These are phyloP conservation scores for Rhinocladiella similis DNA, from an alignment of 2,329 filamentous ascomycete genomes.

Conservation along the genomic window DNA sequence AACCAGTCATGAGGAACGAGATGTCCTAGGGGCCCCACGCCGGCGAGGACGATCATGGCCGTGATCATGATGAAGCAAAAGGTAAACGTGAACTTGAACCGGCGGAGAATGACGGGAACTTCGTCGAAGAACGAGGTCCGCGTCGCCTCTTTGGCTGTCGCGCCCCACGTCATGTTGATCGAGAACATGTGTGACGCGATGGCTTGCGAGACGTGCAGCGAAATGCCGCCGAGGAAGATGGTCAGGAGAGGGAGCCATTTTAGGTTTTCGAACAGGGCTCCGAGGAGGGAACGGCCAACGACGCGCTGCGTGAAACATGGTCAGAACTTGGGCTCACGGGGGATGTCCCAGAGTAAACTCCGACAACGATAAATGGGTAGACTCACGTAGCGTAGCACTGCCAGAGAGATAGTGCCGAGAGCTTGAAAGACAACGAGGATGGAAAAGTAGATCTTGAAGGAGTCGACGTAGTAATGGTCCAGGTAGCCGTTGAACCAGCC, in stretches of 20 bases:
- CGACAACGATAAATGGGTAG: too few relatives aligned
- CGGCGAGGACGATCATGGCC: constrained; percentile 32
- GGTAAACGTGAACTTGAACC: constrained; percentile 70
- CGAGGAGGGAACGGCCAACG: constrained; percentile 53
- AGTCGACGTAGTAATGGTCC: constrained; percentile 67
- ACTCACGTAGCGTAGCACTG: constrained; percentile 57
- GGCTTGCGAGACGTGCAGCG: constrained; percentile 70
- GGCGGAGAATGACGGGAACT: constrained; percentile 73
- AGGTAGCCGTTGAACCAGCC: constrained; percentile 69
- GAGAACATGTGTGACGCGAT: constrained; percentile 79
- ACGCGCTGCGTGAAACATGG: constrained; percentile 41
- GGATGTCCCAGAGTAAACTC: too few relatives aligned
- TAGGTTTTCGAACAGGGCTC: constrained; percentile 56
- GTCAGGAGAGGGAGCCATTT: constrained; percentile 64
- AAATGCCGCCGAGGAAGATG: constrained; percentile 77
- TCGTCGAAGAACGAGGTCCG: constrained; percentile 83
- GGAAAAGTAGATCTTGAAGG: constrained; percentile 62
- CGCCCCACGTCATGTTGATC: constrained; percentile 82
- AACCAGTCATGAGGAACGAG: constrained; percentile 39
- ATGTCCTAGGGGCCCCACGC: constrained; percentile 12
- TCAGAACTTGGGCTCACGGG: not conserved
- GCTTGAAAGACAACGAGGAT: constrained; percentile 62
- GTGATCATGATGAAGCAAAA: constrained; percentile 26
- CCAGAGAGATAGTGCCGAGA: constrained; percentile 56
- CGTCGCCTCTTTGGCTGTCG: constrained; percentile 74